Base-by-base conservation (phyloP, 2,329 filamentous ascomycete genomes). In the Xylaria sp. region DNA sequence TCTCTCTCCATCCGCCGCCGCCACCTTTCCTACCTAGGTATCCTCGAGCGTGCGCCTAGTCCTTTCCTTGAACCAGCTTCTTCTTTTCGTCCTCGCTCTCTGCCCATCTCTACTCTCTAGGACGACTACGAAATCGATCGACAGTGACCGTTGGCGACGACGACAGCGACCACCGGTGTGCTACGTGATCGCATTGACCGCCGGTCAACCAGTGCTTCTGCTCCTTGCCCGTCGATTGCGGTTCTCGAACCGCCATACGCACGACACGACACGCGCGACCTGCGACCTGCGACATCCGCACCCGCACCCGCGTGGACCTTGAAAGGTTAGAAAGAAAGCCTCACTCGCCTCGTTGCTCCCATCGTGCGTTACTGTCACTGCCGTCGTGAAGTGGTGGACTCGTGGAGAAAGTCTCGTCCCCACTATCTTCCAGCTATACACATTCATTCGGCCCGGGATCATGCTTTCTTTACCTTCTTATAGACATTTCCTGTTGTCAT, bases 1-100 rank as follows among this genome's bases (percentile, higher is more conserved):
- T 14, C 31, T 52, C 12, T 40, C 9, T 50, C 23, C 23, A 21
- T 17, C 17, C 11, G 43, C n/a, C 5, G 14, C 14, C 28, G 28
- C 28, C 5, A n/a, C 25, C 40, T 11, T 45, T n/a, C 33, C 12
- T 35, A 31, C 14, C 35, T 14, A n/a, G n/a, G n/a, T n/a, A 25
- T 43, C 19, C 21, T 47, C 40, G 38, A 47, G 21, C 21, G 46
- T n/a, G 17, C 57, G 51, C 23, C 56, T 60, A 31, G 46, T 33
- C 45, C 46, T 14, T 46, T 38, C 38, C 45, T 35, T 38, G 42
- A 12, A 19, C 54, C 35, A 33, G 12, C 25, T 4, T 28, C 38
- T 43, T 28, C 38, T 33, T 17, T 15, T 43, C 40, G 14, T 46
- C 25, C 57, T 31, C 40, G 52, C 35, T 31, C 46, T 33, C 17